These are phyloP conservation scores for Paecilomyces formosus DNA, from an alignment of 2,329 filamentous ascomycete genomes.

Conservation along the genomic window DNA sequence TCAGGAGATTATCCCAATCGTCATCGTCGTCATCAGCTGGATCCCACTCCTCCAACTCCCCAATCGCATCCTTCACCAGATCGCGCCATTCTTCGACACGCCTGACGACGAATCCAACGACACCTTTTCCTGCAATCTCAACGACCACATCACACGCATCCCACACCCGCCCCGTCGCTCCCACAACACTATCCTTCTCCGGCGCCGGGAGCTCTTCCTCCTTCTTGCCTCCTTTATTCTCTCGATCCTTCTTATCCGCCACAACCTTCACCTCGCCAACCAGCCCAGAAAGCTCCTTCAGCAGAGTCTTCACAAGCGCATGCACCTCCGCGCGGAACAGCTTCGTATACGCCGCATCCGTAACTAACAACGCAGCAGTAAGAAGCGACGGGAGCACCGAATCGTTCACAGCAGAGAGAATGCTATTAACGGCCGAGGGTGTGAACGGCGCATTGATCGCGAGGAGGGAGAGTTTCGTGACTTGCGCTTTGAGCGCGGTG, in stretches of 20 bases:
- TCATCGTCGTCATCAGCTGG: conserved; percentile 62
- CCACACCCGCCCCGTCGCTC: conserved; percentile 73
- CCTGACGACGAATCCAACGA: conserved; percentile 61
- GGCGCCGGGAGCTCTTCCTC: conserved; percentile 18
- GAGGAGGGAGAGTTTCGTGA: conserved; percentile 80
- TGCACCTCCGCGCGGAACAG: conserved; percentile 59
- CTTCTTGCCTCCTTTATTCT: conserved; percentile 21
- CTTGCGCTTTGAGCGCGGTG: conserved; percentile 68
- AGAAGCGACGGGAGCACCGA: conserved; percentile 69
- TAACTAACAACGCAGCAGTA: conserved; percentile 61
- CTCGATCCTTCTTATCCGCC: conserved; percentile 38
- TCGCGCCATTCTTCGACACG: conserved; percentile 69
- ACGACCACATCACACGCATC: conserved; percentile 69
- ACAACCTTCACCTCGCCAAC: conserved; percentile 50
- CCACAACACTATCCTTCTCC: conserved; percentile 49
- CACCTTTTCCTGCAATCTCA: conserved; percentile 56
- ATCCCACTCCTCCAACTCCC: conserved; percentile 83
- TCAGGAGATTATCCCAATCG: conserved; percentile 38
- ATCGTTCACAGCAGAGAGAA: conserved; percentile 64
- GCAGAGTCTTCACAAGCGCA: conserved; percentile 49
- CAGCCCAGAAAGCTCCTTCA: conserved; percentile 57
- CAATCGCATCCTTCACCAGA: conserved; percentile 71
- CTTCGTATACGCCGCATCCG: conserved; percentile 53
- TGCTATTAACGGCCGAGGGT: conserved; percentile 61
- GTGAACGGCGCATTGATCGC: conserved; percentile 84